These are phyloP conservation scores for Phlebiopsis gigantea DNA, from an alignment of 768 basidiomycete genomes.

Conservation along the genomic window DNA sequence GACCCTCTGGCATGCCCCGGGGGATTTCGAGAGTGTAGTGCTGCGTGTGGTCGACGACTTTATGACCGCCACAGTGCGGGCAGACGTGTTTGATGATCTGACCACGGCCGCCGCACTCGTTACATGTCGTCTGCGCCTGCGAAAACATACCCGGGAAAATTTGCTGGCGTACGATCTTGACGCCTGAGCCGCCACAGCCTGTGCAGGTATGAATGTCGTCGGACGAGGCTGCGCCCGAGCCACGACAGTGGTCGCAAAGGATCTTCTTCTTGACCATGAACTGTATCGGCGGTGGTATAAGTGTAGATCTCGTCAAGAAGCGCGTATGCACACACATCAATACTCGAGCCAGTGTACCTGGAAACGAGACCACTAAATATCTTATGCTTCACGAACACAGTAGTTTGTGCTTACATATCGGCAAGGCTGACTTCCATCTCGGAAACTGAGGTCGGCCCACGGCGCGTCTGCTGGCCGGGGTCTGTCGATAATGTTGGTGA, in stretches of 20 bases:
- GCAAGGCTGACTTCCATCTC: conserved; percentile 83
- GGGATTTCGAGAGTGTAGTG: conserved; percentile 83
- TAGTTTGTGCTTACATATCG: conserved; percentile 59
- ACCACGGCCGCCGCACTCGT: conserved; percentile 82
- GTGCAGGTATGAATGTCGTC: conserved; percentile 83
- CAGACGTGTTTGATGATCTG: conserved; percentile 73
- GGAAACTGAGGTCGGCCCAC: conserved; percentile 69
- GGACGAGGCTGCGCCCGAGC: conserved; percentile 89
- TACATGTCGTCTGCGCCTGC: conserved; percentile 78
- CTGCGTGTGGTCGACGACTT: conserved; percentile 76
- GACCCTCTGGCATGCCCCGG: conserved; percentile 88
- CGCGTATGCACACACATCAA: conserved; percentile 57
- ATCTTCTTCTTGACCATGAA: conserved; percentile 90
- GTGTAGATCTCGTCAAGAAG: not conserved
- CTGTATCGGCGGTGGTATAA: conserved; percentile 34
- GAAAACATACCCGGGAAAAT: conserved; percentile 98
- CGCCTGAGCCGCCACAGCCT: conserved; percentile 79
- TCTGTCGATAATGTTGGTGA: conserved; percentile 25
- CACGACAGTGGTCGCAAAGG: conserved; percentile 95
- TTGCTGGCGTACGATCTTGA: conserved; percentile 84
- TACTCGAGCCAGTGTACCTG: conserved; percentile 79
- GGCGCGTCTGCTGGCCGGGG: conserved; percentile 50
- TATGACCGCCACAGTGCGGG: conserved; percentile 73
- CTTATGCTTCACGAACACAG: too few species aligned
- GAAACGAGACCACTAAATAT: too few species aligned